Evolutionary conservation across 306 rosid species (phyloP), one percentile per base, ranked within the genome.

Genomic region (Crataegus laevigata): DNA sequence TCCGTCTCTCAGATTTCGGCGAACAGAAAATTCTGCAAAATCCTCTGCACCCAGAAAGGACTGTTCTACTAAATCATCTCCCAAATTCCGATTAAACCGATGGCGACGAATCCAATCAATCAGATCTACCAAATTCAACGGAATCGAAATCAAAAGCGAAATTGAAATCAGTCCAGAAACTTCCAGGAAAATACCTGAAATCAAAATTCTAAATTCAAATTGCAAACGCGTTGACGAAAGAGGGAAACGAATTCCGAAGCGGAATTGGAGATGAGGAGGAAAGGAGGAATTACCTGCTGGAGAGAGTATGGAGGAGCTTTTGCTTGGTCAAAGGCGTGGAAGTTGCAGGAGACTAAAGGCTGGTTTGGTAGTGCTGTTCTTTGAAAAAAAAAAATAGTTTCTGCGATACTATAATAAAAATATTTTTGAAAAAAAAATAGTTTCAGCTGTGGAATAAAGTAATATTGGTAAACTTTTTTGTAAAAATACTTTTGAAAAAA

Each of bases 121-220:
- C 82, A 63, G 68, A 78, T 78, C 77, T 70, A 71, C 34, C 24
- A 4, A 19, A 18, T 12, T 43, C 6, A 42, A 59, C 30, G 21
- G 1, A 28, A 36, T 67, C 6, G 34, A 68, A 29, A 15, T 50
- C 30, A 58, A 32, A 30, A 73, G 11, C 1, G 15, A 74, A 57
- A 58, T 34, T 34, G 12, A 71, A 14, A 72, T 4, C 32, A 45
- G 17, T 47, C 70, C 45, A 40, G 11, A 57, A 42, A 3, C 8
- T 74, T 80, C 68, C n/a, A 40, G 4, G 72, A 59, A 17, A 77
- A 73, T 69, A 19, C 65, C 67, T 26, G 58, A 76, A 66, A 57
- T 45, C 22, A 32, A 34, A 32, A 5, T 32, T 32, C 38, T 36
- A 36, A 36, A 36, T 7, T 36, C 40, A 36, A 67, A 40, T 45